Evolutionary conservation across 164 flowering plant genomes (phyloP), one percentile per base, ranked within the genome.

Genomic region (Nymphaea thermarum): DNA sequence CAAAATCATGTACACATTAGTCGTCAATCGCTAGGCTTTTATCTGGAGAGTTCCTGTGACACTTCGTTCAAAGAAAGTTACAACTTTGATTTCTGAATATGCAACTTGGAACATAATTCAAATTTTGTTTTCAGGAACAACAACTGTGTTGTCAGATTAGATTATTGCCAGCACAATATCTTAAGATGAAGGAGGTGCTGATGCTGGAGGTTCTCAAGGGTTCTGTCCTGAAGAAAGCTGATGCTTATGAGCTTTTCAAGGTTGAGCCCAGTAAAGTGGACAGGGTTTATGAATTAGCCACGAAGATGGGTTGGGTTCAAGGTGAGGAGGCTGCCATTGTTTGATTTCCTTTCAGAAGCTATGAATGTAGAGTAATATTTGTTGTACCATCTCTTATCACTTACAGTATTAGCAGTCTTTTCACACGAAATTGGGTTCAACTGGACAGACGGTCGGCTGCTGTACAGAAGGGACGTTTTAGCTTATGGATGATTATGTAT

Each of bases 191-290:
- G 77, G 79, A 91, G 66, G 80, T 69, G 36, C 71, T 93, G 72
- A 80, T 93, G 2, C 62, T 75, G 43, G 88, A 80, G 76, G 78
- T 86, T 2, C 51, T 82, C 73, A 88, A 73, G 42, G 96, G 97
- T 42, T 83, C 75, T 57, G 66, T 89, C 7, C 74, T 76, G 51
- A 78, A 84, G 71, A 91, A 85, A 77, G 72, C 90, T 0, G 97
- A 93, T 67, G 98, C 96, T 0, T 77, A 91, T 76, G 66, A 72
- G 43, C 74, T 85, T 68, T 89, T 93, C 76, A 82, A 86, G 68
- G 90, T 86, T 15, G 94, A 91, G 8, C 78, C 93, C 4, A 70
- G 65, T 75, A 93, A 91, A 77, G 84, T 93, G 25, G 98, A 89
- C 73, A 81, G 76, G 72, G 89, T 93, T 1, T 91, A 93, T 65